These are phyloP conservation scores for Kalaharituber pfeilii DNA, from an alignment of 2,329 filamentous ascomycete genomes.

Conservation along the genomic window DNA sequence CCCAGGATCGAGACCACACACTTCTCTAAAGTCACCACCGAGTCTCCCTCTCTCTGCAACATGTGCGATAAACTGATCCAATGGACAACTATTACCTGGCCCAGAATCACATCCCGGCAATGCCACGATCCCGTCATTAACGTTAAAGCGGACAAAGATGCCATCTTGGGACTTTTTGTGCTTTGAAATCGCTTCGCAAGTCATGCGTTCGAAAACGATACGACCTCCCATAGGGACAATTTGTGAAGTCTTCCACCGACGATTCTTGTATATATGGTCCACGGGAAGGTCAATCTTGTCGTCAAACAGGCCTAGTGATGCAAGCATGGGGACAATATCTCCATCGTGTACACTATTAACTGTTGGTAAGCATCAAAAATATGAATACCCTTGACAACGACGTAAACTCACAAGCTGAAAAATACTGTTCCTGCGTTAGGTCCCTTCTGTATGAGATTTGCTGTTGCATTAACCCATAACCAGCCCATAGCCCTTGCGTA, in stretches of 20 bases:
- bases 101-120: constrained; percentile 31
- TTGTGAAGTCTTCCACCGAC: constrained; percentile 39
- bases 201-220: constrained; percentile 37
- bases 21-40: constrained; percentile 30
- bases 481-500: constrained; percentile 39
- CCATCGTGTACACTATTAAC: constrained; percentile 38
- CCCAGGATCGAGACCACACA: constrained; percentile 27
- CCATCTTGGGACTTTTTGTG: constrained; percentile 18
- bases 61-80: constrained; percentile 28
- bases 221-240: constrained; percentile 41
- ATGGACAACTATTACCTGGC: constrained; percentile 32
- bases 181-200: constrained; percentile 25
- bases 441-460: constrained; percentile 32
- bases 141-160: constrained; percentile 35
- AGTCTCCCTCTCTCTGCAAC: constrained; percentile 27
- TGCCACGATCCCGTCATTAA: constrained; percentile 39
- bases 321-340: constrained; percentile 39
- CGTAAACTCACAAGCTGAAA: constrained; percentile 39
- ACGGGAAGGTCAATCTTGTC: constrained; percentile 31
- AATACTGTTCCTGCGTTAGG: constrained; percentile 34
- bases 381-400: neutral
- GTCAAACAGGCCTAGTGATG: constrained; percentile 35
- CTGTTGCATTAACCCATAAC: constrained; percentile 42
- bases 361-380: too few species aligned
- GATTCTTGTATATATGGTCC: constrained; percentile 29